phyloP scores from a whole-genome alignment of 768 basidiomycete genomes.

The Scleroderma bovista region DNA sequence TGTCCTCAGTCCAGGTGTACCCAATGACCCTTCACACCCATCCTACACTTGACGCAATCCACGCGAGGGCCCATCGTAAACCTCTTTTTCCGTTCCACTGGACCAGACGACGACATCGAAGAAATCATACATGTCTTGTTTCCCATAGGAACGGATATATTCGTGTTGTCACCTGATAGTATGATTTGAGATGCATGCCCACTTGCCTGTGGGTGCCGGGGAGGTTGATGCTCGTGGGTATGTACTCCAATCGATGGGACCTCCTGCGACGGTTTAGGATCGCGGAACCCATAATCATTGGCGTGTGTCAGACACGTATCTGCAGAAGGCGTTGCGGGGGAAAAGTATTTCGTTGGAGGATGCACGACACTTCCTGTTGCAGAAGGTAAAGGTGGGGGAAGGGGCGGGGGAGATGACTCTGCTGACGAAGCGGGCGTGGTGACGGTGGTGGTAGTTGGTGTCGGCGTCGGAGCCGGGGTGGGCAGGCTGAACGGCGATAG shows the following conservation, averaged over 20 bases:
- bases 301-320: constrained; percentile 9
- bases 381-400: constrained; percentile 13
- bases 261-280: background rate
- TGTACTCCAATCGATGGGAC: background rate
- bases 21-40: constrained; percentile 66
- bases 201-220: background rate
- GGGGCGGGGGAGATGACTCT: constrained; percentile 16
- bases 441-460: constrained; percentile 13
- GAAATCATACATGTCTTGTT: constrained; percentile 2
- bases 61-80: constrained; percentile 69
- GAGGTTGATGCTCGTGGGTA: background rate
- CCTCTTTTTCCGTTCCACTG: constrained; percentile 35
- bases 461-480: constrained; percentile 19
- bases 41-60: constrained; percentile 62
- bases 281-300: background rate
- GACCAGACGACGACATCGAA: constrained; percentile 9
- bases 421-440: constrained; percentile 22
- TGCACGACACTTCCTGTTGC: constrained; percentile 2
- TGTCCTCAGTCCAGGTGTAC: constrained; percentile 53
- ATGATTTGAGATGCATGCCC: background rate
- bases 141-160: background rate
- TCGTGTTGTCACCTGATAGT: background rate
- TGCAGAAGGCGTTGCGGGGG: constrained; percentile 24
- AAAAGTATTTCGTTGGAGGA: constrained; percentile 24
- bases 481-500: constrained; percentile 23